Percentiles rank a stretch among this genome's conserved stretches.
phyloP scores from a whole-genome alignment of 129 eudicot species.

The Ambrosia trifida region DNA sequence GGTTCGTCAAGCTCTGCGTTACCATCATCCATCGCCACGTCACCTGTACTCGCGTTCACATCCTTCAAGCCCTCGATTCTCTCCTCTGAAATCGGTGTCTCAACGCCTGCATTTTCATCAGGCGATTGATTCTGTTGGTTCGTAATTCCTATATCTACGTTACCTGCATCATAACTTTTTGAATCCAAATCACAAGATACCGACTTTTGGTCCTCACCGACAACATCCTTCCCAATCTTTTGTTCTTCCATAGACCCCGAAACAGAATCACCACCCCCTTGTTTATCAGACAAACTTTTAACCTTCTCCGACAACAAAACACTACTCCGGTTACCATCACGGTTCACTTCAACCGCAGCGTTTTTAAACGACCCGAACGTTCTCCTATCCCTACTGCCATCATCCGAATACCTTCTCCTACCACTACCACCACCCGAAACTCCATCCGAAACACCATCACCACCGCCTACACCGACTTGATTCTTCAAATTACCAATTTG shows the following conservation, averaged over 20 bases:
- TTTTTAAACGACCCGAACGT: constrained; percentile 50
- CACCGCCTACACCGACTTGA: constrained; percentile 47
- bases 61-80: constrained; percentile 30
- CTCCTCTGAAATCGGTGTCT: constrained; percentile 34
- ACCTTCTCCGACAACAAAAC: constrained; percentile 51
- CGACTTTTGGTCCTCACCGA: constrained; percentile 39
- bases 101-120: constrained; percentile 26
- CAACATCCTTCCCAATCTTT: constrained; percentile 40
- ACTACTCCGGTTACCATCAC: constrained; percentile 46
- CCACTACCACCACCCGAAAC: constrained; percentile 45
- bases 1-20: constrained; percentile 44
- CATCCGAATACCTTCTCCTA: constrained; percentile 28
- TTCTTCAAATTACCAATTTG: constrained; percentile 58
- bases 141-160: constrained; percentile 30
- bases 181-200: constrained; percentile 42
- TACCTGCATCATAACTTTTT: constrained; percentile 30
- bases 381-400: constrained; percentile 51
- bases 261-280: constrained; percentile 43
- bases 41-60: constrained; percentile 24
- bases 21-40: constrained; percentile 33
- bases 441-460: constrained; percentile 42
- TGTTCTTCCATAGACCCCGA: constrained; percentile 47
- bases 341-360: constrained; percentile 49
- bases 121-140: constrained; percentile 30
- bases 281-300: constrained; percentile 39